A percentile compares a stretch with the other conserved stretches of the same genome.
phyloP scores from a whole-genome alignment of 75 land plant genomes.

The Pseudotsuga menziesii region DNA sequence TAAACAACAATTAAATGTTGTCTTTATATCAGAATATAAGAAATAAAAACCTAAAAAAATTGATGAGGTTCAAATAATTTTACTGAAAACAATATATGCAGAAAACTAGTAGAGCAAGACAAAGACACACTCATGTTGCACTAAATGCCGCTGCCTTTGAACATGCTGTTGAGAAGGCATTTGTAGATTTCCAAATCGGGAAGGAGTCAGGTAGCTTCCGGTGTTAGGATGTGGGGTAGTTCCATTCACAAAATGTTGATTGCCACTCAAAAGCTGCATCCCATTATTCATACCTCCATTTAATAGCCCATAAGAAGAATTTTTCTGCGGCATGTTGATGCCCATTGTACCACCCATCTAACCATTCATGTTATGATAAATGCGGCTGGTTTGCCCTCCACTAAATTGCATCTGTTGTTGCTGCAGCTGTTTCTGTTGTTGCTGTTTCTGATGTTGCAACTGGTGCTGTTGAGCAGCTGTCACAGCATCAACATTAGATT shows the following conservation, averaged over 20 bases:
- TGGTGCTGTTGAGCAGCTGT: slow-evolving; percentile 35
- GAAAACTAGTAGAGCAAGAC: neutral
- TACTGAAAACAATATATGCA: neutral
- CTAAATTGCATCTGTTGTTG: slow-evolving; percentile 38
- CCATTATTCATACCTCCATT: slow-evolving; percentile 57
- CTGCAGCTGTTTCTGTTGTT: too few species aligned
- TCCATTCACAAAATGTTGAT: slow-evolving; percentile 58
- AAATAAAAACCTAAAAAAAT: neutral
- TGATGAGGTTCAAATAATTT: neutral
- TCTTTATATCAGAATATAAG: neutral
- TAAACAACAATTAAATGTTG: neutral
- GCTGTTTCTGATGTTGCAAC: too few species aligned
- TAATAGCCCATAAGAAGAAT: slow-evolving; percentile 35
- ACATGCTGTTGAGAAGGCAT: slow-evolving; percentile 46
- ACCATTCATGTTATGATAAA: slow-evolving; percentile 51
- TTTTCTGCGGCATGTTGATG: slow-evolving; percentile 49
- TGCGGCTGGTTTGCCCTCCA: slow-evolving; percentile 45
- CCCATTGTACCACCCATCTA: slow-evolving; percentile 51
- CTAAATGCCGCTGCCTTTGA: slow-evolving; percentile 36
- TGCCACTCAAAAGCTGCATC: slow-evolving; percentile 34
- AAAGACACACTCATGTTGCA: slow-evolving; percentile 28
- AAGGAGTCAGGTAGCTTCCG: slow-evolving; percentile 31
- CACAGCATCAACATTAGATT: slow-evolving; percentile 36
- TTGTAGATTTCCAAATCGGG: slow-evolving; percentile 36
- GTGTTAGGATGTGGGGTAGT: slow-evolving; percentile 27